A percentile compares a stretch with the other conserved stretches of the same genome.
phyloP scores from a whole-genome alignment of 768 basidiomycete genomes.

The Suillus variegatus region DNA sequence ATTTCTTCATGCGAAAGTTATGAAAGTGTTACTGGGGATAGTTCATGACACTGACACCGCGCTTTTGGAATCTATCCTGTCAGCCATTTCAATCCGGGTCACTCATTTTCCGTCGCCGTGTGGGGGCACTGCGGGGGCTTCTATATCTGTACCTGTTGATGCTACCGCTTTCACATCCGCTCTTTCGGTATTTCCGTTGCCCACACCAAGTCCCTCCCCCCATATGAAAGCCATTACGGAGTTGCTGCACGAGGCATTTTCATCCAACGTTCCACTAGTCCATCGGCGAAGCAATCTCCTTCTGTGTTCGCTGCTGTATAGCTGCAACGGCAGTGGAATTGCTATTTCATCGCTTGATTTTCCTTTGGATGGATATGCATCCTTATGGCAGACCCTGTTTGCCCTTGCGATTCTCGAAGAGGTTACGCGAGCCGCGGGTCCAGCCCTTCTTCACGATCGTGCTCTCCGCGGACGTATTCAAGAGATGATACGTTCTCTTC shows the following conservation, averaged over 20 bases:
- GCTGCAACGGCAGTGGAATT: not conserved
- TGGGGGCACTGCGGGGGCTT: not conserved
- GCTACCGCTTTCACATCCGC: not conserved
- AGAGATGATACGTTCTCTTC: constrained; percentile 32
- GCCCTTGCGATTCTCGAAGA: constrained; percentile 41
- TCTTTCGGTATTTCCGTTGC: not conserved
- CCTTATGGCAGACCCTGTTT: constrained; percentile 44
- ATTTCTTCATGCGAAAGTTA: constrained; percentile 36
- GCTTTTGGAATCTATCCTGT: not conserved
- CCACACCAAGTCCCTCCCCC: too few species aligned
- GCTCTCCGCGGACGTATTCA: constrained; percentile 12
- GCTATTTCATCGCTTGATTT: not conserved
- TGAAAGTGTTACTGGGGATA: constrained; percentile 25
- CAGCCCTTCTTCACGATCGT: constrained; percentile 24
- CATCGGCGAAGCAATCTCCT: constrained; percentile 41
- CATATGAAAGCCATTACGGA: not conserved
- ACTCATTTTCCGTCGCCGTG: not conserved
- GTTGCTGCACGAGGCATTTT: constrained; percentile 21
- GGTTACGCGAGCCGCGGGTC: constrained; percentile 14
- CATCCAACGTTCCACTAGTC: constrained; percentile 24
- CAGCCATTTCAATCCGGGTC: constrained; percentile 4
- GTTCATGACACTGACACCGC: not conserved
- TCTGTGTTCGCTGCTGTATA: not conserved
- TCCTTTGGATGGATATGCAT: constrained; percentile 3
- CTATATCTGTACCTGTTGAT: not conserved